phyloP scores from a whole-genome alignment of 1,284 basidiomycete species.

The Abortiporus biennis region DNA sequence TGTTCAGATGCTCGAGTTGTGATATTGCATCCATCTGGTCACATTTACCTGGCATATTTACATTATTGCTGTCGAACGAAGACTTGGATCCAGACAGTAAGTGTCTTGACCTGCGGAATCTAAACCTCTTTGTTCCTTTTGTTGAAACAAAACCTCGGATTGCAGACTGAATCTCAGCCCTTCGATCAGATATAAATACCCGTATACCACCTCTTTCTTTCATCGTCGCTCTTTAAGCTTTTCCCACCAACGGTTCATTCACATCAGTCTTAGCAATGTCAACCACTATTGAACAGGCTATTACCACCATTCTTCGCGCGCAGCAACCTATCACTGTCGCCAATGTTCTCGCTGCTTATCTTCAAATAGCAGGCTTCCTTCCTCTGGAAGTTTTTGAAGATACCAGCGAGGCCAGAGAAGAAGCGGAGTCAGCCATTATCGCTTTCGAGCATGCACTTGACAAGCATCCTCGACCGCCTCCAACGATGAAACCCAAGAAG shows the following conservation, averaged over 20 bases:
- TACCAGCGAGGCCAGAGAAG: background rate
- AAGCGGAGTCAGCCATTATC: conserved; percentile 15
- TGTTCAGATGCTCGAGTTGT: too few species aligned
- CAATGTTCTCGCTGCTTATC: conserved; percentile 15
- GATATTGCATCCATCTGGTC: too few species aligned
- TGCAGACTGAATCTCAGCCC: too few species aligned
- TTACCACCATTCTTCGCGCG: conserved; percentile 8
- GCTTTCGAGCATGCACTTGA: conserved; percentile 22
- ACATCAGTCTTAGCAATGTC: too few species aligned
- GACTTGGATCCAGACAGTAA: too few species aligned
- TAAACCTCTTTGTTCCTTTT: too few species aligned
- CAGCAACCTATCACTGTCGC: conserved; percentile 11
- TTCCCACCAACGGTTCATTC: too few species aligned
- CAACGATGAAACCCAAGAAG: conserved; percentile 1
- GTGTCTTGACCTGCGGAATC: too few species aligned
- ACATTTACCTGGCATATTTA: too few species aligned
- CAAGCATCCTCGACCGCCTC: conserved; percentile 14
- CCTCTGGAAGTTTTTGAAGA: conserved; percentile 14
- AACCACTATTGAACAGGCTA: conserved; percentile 15
- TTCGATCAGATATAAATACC: too few species aligned
- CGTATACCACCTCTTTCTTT: background rate
- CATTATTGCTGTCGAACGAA: too few species aligned
- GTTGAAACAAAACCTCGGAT: too few species aligned
- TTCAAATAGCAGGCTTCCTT: conserved; percentile 10
- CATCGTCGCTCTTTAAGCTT: background rate